Conservation (phyloP, 148 eudicot species). For the Selenicereus undatus region DNA sequence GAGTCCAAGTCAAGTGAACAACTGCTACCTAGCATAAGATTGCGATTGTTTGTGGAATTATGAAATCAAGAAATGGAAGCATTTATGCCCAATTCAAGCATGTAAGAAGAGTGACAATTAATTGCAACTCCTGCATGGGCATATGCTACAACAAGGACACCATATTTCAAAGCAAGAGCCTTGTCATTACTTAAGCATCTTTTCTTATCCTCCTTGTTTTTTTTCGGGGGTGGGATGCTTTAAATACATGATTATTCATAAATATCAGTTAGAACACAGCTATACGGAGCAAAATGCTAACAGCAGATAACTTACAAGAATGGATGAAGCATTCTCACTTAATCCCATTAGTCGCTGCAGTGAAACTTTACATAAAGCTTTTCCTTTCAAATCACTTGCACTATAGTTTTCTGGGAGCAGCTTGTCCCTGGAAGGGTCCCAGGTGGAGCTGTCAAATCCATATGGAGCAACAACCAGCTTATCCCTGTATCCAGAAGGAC, state of each 20-base stretch:
- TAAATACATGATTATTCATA: too few species aligned
- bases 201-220: neutral
- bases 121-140: neutral
- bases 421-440: constrained; percentile 61
- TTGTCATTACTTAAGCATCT: neutral
- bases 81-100: neutral
- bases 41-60: neutral
- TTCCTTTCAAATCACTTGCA: constrained; percentile 52
- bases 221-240: neutral
- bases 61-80: neutral
- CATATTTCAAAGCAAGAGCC: neutral
- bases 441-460: constrained; percentile 45
- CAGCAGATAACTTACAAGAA: constrained; percentile 41
- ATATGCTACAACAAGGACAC: neutral
- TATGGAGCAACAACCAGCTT: constrained; percentile 50
- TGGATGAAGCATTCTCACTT: constrained; percentile 33
- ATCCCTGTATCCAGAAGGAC: constrained; percentile 36
- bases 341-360: constrained; percentile 42
- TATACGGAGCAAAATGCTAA: neutral
- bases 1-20: neutral
- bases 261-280: neutral
- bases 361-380: constrained; percentile 47
- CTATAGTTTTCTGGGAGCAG: constrained; percentile 44
- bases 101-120: neutral
- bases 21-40: neutral